Conservation (phyloP, 2,329 filamentous ascomycete genomes). For the Alternaria conjuncta region DNA sequence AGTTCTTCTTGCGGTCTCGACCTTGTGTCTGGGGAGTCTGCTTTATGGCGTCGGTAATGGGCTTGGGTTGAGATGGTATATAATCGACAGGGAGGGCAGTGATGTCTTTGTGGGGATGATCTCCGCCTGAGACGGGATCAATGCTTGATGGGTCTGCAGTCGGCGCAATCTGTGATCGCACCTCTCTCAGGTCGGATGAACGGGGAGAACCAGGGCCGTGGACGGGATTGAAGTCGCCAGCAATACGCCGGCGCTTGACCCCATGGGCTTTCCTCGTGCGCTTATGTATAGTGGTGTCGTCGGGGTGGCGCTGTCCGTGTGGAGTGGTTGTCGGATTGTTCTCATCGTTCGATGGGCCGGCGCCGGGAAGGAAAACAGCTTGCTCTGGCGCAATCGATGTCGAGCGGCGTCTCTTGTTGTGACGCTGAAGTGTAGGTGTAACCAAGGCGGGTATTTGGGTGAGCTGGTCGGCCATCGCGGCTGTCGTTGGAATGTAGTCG, state of each 20-base stretch:
- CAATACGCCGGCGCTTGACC: neutral
- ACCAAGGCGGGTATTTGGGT: neutral
- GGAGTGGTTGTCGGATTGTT: neutral
- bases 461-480: neutral
- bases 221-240: neutral
- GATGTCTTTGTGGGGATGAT: neutral
- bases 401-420: neutral
- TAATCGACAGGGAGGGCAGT: neutral
- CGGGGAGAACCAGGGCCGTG: too few species aligned
- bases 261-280: neutral
- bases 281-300: neutral
- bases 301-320: neutral
- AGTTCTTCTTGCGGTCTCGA: neutral
- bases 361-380: neutral
- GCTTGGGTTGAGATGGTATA: neutral
- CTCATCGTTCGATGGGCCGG: neutral
- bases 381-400: neutral
- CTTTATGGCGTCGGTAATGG: too few species aligned
- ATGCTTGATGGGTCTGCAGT: neutral
- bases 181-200: neutral
- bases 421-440: neutral
- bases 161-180: neutral
- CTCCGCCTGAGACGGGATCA: neutral
- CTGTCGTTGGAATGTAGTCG: neutral
- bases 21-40: too few species aligned